phyloP scores from a whole-genome alignment of 306 rosid species.

The Vachellia pachyceras region DNA sequence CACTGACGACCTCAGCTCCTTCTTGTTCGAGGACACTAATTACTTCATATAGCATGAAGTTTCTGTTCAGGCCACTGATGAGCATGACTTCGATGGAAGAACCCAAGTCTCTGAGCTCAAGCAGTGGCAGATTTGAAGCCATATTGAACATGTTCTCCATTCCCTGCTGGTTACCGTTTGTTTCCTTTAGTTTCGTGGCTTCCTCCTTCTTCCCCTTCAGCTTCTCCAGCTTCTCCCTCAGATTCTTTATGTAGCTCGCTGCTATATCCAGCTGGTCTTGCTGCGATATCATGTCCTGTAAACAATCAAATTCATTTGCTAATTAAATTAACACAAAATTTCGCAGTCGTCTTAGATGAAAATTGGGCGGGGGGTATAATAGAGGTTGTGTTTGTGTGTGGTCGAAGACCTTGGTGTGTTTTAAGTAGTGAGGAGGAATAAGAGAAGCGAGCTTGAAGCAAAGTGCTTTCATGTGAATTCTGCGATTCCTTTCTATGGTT shows the following conservation, averaged over 20 bases:
- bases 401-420: constrained; percentile 50
- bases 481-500: constrained; percentile 69
- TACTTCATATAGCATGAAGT: constrained; percentile 60
- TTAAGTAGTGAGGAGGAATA: constrained; percentile 55
- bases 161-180: background rate
- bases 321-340: background rate
- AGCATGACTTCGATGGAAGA: constrained; percentile 59
- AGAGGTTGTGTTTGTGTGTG: no score
- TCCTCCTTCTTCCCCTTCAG: constrained; percentile 56
- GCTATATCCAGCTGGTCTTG: constrained; percentile 63
- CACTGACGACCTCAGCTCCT: constrained; percentile 72
- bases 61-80: constrained; percentile 56
- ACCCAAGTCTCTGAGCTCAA: constrained; percentile 59
- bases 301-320: background rate
- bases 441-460: constrained; percentile 66
- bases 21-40: constrained; percentile 67
- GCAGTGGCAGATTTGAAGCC: constrained; percentile 44
- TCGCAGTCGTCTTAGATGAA: background rate
- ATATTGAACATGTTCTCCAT: background rate
- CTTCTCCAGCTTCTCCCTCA: constrained; percentile 57
- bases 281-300: constrained; percentile 53
- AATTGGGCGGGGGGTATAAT: background rate
- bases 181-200: constrained; percentile 31
- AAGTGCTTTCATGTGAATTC: constrained; percentile 75
- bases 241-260: constrained; percentile 52